Evolutionary conservation across 1,284 basidiomycete species (phyloP).

Genomic region (Ustilago crameri): DNA sequence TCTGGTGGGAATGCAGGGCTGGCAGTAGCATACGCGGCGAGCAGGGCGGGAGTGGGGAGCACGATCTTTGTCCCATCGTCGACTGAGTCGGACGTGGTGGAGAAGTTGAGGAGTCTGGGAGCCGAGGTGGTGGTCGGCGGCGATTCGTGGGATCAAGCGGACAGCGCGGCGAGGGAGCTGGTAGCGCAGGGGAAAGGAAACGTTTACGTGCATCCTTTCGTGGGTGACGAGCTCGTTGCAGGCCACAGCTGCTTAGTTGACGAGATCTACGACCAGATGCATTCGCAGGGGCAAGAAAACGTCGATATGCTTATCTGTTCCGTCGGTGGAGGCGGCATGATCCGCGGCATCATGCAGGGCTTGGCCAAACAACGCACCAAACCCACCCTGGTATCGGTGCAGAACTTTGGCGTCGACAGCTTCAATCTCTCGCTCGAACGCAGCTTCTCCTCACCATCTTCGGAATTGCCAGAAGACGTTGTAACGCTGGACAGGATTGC

Average conservation of each 20-base stretch:
- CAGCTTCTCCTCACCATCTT: no score
- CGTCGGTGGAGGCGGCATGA: conserved; percentile 35
- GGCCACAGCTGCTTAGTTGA: conserved; percentile 59
- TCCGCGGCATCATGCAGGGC: conserved; percentile 31
- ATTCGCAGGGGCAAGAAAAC: background rate
- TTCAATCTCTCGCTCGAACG: conserved; percentile 44
- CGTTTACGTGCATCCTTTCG: conserved; percentile 64
- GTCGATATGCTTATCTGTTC: conserved; percentile 27
- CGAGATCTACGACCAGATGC: conserved; percentile 24
- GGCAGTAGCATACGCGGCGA: conserved; percentile 58
- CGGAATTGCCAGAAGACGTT: conserved; percentile 6
- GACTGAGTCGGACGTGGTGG: conserved; percentile 44
- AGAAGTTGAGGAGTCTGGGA: conserved; percentile 39
- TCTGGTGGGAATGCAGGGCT: conserved; percentile 68
- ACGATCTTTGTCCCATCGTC: conserved; percentile 61
- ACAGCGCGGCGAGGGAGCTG: conserved; percentile 31
- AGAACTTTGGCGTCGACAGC: conserved; percentile 54
- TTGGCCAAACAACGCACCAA: background rate
- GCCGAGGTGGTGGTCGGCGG: conserved; percentile 44
- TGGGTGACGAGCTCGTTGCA: conserved; percentile 52
- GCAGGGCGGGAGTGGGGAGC: conserved; percentile 45
- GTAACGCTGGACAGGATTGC: conserved; percentile 45
- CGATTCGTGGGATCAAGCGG: conserved; percentile 42
- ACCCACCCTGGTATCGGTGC: conserved; percentile 44
- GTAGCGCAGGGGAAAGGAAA: conserved; percentile 13